Percentiles rank a stretch among this genome's conserved stretches.
These are phyloP conservation scores for Colletotrichum sp. DNA, from an alignment of 2,329 filamentous ascomycete species.

Conservation along the genomic window DNA sequence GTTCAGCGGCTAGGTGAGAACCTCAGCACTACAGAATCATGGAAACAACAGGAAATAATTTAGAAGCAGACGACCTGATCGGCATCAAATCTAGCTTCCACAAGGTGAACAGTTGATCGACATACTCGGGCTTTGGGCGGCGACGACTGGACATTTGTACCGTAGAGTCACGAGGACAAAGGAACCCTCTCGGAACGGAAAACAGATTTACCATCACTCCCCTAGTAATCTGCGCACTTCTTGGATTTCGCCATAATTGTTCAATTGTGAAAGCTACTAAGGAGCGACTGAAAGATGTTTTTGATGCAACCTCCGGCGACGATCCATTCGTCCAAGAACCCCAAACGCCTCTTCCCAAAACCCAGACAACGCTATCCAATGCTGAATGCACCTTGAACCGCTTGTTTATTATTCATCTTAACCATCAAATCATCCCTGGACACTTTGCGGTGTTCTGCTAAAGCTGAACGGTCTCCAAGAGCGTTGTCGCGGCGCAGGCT, in stretches of 20 bases:
- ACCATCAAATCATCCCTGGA: not conserved
- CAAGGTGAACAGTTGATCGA: not conserved
- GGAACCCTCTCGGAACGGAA: not conserved
- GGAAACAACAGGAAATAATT: not conserved
- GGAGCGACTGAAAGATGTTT: not conserved
- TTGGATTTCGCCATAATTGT: not conserved
- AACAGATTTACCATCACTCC: not conserved
- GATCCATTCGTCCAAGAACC: not conserved
- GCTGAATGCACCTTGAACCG: not conserved
- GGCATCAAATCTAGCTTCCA: not conserved
- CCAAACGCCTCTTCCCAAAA: not conserved
- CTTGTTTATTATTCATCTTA: fast-evolving
- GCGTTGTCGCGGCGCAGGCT: not conserved
- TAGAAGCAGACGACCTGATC: not conserved
- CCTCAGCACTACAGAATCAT: not conserved
- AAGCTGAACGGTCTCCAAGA: not conserved
- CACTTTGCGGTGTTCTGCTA: not conserved
- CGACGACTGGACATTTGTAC: not conserved
- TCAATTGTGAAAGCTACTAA: not conserved
- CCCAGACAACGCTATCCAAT: not conserved
- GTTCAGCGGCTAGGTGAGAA: not conserved
- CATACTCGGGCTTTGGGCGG: not conserved
- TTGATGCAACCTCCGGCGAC: not conserved
- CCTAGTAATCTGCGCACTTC: not conserved
- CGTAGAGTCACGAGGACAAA: not conserved